Conservation (phyloP, 2,329 filamentous ascomycete genomes). For the Botrytis elliptica region DNA sequence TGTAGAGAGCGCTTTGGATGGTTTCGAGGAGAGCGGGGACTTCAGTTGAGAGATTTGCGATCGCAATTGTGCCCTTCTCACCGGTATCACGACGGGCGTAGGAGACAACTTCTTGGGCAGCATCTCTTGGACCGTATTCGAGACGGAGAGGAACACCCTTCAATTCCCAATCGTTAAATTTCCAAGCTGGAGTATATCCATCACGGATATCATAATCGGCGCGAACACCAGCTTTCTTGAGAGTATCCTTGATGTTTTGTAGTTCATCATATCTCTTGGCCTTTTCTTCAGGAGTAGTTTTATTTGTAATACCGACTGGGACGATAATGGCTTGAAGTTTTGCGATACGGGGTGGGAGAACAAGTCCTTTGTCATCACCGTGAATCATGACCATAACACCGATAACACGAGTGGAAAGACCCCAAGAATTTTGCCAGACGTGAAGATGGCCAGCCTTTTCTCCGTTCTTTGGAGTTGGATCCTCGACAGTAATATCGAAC, state of each 20-base stretch:
- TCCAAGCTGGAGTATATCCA: constrained; percentile 90
- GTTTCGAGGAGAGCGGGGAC: constrained; percentile 81
- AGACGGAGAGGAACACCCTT: constrained; percentile 92
- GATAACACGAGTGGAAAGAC: constrained; percentile 92
- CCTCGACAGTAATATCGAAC: constrained; percentile 97
- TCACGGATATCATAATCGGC: constrained; percentile 82
- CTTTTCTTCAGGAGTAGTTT: constrained; percentile 76
- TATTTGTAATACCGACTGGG: constrained; percentile 89
- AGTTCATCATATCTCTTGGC: constrained; percentile 74
- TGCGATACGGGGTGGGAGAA: constrained; percentile 86
- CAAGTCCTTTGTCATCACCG: constrained; percentile 90
- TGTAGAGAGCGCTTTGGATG: constrained; percentile 82
- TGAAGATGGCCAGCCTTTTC: constrained; percentile 77
- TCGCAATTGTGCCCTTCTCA: constrained; percentile 76
- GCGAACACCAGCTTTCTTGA: constrained; percentile 74
- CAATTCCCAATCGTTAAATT: constrained; percentile 99
- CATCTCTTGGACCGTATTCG: constrained; percentile 94
- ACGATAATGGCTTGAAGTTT: constrained; percentile 85
- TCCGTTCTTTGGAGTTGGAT: constrained; percentile 68
- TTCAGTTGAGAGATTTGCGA: constrained; percentile 69
- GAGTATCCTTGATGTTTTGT: constrained; percentile 64
- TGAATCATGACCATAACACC: constrained; percentile 99
- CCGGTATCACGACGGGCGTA: constrained; percentile 84
- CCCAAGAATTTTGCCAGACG: constrained; percentile 99
- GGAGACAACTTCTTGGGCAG: constrained; percentile 79